Evolutionary conservation across 2,329 filamentous ascomycete genomes (phyloP).

Genomic region (Hypocrella siamensis): DNA sequence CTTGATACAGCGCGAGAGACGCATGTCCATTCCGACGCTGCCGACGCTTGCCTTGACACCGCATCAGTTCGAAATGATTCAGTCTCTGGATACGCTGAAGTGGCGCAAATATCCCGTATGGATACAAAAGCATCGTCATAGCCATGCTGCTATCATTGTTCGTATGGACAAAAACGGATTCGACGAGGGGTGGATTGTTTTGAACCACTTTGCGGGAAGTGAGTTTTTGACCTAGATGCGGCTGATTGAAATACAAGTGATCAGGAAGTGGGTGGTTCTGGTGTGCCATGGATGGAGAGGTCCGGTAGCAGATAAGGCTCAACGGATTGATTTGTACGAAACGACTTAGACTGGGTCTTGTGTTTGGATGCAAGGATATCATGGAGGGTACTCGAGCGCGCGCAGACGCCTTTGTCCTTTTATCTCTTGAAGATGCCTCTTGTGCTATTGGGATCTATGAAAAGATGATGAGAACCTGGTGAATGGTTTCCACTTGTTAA

Average conservation of each 20-base stretch:
- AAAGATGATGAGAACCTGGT: too few species aligned
- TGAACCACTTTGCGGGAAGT: slow-evolving; percentile 65
- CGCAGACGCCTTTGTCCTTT: too few species aligned
- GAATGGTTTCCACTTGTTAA: too few species aligned
- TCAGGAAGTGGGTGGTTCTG: background rate
- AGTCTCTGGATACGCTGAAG: slow-evolving; percentile 50
- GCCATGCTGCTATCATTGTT: slow-evolving; percentile 82
- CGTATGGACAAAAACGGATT: slow-evolving; percentile 52
- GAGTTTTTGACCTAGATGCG: slow-evolving; percentile 41
- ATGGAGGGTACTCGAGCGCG: too few species aligned
- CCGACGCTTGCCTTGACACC: slow-evolving; percentile 65
- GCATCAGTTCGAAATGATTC: slow-evolving; percentile 74
- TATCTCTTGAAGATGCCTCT: too few species aligned
- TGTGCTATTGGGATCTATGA: too few species aligned
- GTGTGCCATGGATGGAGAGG: background rate
- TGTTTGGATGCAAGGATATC: too few species aligned
- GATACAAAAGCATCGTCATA: slow-evolving; percentile 65
- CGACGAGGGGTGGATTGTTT: slow-evolving; percentile 60
- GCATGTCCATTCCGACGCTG: slow-evolving; percentile 28
- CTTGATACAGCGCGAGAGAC: slow-evolving; percentile 24
- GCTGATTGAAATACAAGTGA: background rate
- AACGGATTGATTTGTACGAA: too few species aligned
- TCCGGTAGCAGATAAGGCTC: background rate
- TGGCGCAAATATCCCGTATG: slow-evolving; percentile 55
- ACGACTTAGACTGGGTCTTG: too few species aligned